Evolutionary conservation across 2,329 filamentous ascomycete species (phyloP), one percentile per base, ranked within the genome.

Genomic region (Torrubiella hemipterigena): DNA sequence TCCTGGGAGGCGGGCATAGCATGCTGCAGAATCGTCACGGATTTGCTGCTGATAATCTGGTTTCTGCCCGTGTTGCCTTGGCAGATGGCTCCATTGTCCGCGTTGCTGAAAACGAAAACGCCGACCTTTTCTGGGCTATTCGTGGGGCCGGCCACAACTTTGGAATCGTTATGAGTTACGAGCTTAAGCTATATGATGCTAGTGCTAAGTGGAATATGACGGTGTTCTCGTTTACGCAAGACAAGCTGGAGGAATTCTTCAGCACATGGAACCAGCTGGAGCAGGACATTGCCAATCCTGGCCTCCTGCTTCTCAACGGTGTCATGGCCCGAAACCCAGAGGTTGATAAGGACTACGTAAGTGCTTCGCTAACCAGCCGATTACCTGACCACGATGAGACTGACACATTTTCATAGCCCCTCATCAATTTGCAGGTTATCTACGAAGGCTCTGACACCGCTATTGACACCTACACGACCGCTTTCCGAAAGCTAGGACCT

Each of bases 31-130:
- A 31, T 17, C 27, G 21, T 10, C 30, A 31, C 28, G 35, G 35
- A 14, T 19, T 31, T 6, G 32, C 34, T 4, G 38, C 38, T 12
- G 49, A 51, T 33, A 44, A 45, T 13, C 33, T 52, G 7, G 14
- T 48, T 14, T 44, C 41, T 3, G 38, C 7, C 27, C 42, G 20
- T 41, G 51, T 59, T 4, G 51, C 59, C 3, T 45, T 52, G 1
- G 48, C 51, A 5, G 36, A 44, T 11, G 54, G 52, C 0, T 29
- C 38, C 3, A n/a, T 50, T 2, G 39, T 55, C 6, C 46, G 37
- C 1, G 48, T 50, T 52, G 63, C 57, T 4, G 47, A 51, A 4
- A 42, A 42, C 0, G 49, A 65, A 38, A 53, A 68, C 15, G 4
- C 36, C 1, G 45, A 51, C 28, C 41, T 55, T 7, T 52, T 52